Conservation (phyloP, 1,139 yeast species). For the Geotrichum cucujoidarum region DNA sequence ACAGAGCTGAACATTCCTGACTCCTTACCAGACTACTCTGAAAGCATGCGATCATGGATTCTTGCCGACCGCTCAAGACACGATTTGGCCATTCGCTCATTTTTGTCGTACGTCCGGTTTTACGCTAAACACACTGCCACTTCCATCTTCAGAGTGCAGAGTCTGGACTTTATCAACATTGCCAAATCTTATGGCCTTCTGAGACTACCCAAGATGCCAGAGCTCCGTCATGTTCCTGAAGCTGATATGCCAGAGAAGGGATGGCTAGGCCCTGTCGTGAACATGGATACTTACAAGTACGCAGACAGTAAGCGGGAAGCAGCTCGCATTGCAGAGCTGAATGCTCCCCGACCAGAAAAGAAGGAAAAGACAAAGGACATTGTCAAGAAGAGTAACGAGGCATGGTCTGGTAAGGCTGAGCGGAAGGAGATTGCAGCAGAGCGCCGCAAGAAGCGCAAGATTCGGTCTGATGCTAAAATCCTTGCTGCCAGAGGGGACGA, state of each 20-base stretch:
- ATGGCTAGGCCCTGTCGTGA: slow-evolving; percentile 55
- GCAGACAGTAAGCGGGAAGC: slow-evolving; percentile 61
- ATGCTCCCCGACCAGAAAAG: slow-evolving; percentile 22
- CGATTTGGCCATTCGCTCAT: slow-evolving; percentile 73
- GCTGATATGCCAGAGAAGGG: slow-evolving; percentile 48
- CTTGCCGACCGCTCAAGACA: slow-evolving; percentile 71
- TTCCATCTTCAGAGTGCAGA: slow-evolving; percentile 74
- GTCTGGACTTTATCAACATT: slow-evolving; percentile 64
- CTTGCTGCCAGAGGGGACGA: slow-evolving; percentile 34
- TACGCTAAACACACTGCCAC: slow-evolving; percentile 88
- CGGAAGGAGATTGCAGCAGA: slow-evolving; percentile 59
- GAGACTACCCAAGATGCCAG: slow-evolving; percentile 94
- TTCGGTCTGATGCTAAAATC: slow-evolving; percentile 53
- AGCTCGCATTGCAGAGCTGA: slow-evolving; percentile 54
- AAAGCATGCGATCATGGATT: slow-evolving; percentile 51
- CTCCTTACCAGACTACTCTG: slow-evolving; percentile 19
- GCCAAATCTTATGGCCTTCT: slow-evolving; percentile 77
- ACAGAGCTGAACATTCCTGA: slow-evolving; percentile 37
- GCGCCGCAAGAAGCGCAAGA: slow-evolving; percentile 58
- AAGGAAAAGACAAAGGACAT: slow-evolving; percentile 20
- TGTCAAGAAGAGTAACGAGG: slow-evolving; percentile 46
- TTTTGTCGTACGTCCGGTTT: slow-evolving; percentile 76
- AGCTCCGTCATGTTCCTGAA: slow-evolving; percentile 51
- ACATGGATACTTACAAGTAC: slow-evolving; percentile 61
- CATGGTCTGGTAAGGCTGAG: slow-evolving; percentile 75